These are phyloP conservation scores for Curvularia lunata DNA, from an alignment of 2,329 filamentous ascomycete genomes.

Conservation along the genomic window DNA sequence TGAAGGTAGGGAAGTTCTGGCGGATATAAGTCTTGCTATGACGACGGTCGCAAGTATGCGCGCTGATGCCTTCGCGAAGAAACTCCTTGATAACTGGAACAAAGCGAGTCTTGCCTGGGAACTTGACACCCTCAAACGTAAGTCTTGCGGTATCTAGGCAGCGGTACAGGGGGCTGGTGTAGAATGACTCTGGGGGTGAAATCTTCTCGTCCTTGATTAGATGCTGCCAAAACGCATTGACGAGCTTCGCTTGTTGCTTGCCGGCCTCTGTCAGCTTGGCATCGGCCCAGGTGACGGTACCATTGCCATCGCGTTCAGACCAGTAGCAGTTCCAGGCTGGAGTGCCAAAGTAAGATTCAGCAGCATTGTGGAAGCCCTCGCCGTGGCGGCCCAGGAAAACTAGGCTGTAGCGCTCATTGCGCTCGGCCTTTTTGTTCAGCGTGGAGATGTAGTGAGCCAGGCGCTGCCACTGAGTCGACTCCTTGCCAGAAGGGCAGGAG, in stretches of 20 bases:
- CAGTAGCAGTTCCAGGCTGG: slow-evolving; percentile 75
- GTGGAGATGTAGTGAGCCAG: slow-evolving; percentile 64
- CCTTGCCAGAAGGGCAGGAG: slow-evolving; percentile 41
- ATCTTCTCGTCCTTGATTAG: slow-evolving; percentile 60
- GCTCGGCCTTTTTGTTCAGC: slow-evolving; percentile 58
- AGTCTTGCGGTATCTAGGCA: slow-evolving; percentile 68
- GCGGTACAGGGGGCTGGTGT: slow-evolving; percentile 67
- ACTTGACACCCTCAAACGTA: slow-evolving; percentile 62
- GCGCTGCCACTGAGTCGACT: slow-evolving; percentile 68
- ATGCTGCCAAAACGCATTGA: slow-evolving; percentile 65
- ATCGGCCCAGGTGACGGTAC: slow-evolving; percentile 68
- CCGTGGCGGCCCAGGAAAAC: slow-evolving; percentile 74
- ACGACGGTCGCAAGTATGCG: slow-evolving; percentile 72
- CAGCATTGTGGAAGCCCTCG: slow-evolving; percentile 70
- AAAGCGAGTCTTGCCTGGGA: slow-evolving; percentile 62
- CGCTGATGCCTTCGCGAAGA: slow-evolving; percentile 69
- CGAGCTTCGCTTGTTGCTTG: slow-evolving; percentile 62
- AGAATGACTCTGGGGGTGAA: slow-evolving; percentile 68
- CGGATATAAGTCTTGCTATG: slow-evolving; percentile 62
- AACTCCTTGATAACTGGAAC: slow-evolving; percentile 67
- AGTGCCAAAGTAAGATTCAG: slow-evolving; percentile 71
- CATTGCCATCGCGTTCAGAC: slow-evolving; percentile 68
- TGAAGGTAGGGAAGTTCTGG: slow-evolving; percentile 59
- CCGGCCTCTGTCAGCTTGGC: slow-evolving; percentile 66
- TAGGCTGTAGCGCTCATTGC: slow-evolving; percentile 66